A percentile compares a stretch with the other conserved stretches of the same genome.
Evolutionary conservation across 148 eudicot genomes (phyloP).

Genomic region (Dysphania ambrosioides): DNA sequence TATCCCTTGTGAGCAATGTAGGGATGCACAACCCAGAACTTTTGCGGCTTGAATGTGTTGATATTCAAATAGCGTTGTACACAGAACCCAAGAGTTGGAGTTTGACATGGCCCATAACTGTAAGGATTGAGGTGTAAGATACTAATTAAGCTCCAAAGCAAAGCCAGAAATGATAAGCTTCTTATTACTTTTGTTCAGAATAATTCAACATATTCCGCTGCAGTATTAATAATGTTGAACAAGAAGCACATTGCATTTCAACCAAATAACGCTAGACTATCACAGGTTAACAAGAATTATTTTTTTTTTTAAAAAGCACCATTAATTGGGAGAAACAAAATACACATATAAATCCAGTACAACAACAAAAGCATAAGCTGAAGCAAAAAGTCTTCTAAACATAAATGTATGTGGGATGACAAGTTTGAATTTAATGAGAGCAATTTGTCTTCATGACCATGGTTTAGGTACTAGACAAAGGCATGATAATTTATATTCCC

Average conservation of each 20-base stretch:
- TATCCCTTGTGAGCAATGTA: conserved; percentile 64
- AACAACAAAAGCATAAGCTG: background rate
- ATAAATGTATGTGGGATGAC: background rate
- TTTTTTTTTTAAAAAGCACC: background rate
- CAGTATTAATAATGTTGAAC: background rate
- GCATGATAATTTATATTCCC: background rate
- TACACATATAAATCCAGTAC: background rate
- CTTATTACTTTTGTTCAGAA: background rate
- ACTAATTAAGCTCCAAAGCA: conserved; percentile 11
- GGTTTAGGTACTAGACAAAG: background rate
- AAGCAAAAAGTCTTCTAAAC: background rate
- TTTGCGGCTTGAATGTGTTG: conserved; percentile 80
- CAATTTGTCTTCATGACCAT: background rate
- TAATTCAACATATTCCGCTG: background rate
- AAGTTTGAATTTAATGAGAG: background rate
- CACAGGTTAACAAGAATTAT: background rate
- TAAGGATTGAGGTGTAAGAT: conserved; percentile 21
- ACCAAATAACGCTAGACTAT: background rate
- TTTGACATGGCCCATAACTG: conserved; percentile 98
- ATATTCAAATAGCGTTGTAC: conserved; percentile 91
- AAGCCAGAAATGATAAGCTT: background rate
- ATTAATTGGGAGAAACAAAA: background rate
- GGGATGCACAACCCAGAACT: conserved; percentile 80
- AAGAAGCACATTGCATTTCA: background rate
- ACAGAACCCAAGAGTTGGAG: conserved; percentile 98